Conservation (phyloP, 2,329 filamentous ascomycete species). For the Alternaria ventricosa region DNA sequence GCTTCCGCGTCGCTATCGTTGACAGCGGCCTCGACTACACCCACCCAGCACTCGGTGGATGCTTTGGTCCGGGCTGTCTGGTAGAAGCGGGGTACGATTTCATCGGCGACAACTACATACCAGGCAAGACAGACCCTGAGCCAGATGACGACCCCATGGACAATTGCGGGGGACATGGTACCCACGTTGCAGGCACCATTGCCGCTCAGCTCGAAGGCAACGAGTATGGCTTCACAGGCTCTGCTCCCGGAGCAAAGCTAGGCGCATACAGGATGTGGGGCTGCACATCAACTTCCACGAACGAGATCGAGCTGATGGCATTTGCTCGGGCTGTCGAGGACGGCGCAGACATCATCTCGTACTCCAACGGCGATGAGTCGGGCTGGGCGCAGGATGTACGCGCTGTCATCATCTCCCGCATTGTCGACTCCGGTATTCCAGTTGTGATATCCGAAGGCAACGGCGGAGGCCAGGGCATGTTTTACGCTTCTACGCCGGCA, state of each 20-base stretch:
- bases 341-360: constrained; percentile 46
- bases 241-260: constrained; percentile 27
- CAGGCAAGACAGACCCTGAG: constrained; percentile 46
- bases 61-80: constrained; percentile 66
- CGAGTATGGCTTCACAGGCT: constrained; percentile 21
- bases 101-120: constrained; percentile 58
- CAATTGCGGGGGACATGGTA: constrained; percentile 65
- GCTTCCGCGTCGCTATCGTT: constrained; percentile 54
- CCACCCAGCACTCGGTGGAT: constrained; percentile 69
- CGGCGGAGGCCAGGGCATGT: constrained; percentile 57
- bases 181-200: constrained; percentile 63
- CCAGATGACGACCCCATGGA: constrained; percentile 60
- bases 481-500: constrained; percentile 53
- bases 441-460: constrained; percentile 62
- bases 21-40: constrained; percentile 61
- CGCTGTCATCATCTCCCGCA: constrained; percentile 51
- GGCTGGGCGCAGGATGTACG: constrained; percentile 49
- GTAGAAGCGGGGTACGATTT: constrained; percentile 65
- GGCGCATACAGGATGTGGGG: constrained; percentile 22
- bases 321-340: constrained; percentile 62
- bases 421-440: constrained; percentile 57
- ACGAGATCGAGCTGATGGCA: constrained; percentile 20
- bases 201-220: constrained; percentile 61
- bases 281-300: constrained; percentile 11
- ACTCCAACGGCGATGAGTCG: constrained; percentile 18